Base-by-base conservation (phyloP, 148 eudicot genomes). In the Vaccinium corymbosum region DNA sequence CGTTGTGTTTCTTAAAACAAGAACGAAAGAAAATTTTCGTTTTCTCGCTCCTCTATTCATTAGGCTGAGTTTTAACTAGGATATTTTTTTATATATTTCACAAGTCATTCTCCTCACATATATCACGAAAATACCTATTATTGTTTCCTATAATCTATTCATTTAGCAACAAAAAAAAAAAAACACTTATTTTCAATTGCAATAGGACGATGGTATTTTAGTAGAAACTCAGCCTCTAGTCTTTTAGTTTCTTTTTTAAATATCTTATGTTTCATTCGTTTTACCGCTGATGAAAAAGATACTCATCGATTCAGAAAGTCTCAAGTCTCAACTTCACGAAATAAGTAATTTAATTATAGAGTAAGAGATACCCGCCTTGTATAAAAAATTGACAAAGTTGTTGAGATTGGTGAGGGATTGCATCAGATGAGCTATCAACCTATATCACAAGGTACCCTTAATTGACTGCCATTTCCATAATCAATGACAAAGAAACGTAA, bases 361-460 rank as follows among this genome's bases (percentile, higher is more conserved):
- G 79, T 46, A 76, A 76, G 55, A 76, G 22, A 77, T 38, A 77
- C 16, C 38, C 7, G 20, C 1, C 4, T 52, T 25, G 2, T n/a
- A 52, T 53, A 14, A 14, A 52, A 7, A 51, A 27, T 78, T 53
- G 42, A 16, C 35, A 32, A 10, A 38, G 62, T 25, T 32, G 62
- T 49, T 78, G 80, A 52, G 80, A 78, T 78, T 78, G 64, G 62
- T 78, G 22, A 53, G 62, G n/a, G n/a, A 53, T 25, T 55, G 38
- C 62, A 48, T 15, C 80, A 78, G n/a, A 78, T 76, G 57, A 25
- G 29, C 56, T 5, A 75, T 50, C 79, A 49, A 25, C 79, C 19
- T 29, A 35, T 35, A 4, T 17, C 79, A 11, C 55, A 46, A 48
- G 57, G 17, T 76, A 7, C 42, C 80, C 62, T 13, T 6, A 14